phyloP scores from a whole-genome alignment of 2,329 filamentous ascomycete species.

The Ophiostoma pallidulum region DNA sequence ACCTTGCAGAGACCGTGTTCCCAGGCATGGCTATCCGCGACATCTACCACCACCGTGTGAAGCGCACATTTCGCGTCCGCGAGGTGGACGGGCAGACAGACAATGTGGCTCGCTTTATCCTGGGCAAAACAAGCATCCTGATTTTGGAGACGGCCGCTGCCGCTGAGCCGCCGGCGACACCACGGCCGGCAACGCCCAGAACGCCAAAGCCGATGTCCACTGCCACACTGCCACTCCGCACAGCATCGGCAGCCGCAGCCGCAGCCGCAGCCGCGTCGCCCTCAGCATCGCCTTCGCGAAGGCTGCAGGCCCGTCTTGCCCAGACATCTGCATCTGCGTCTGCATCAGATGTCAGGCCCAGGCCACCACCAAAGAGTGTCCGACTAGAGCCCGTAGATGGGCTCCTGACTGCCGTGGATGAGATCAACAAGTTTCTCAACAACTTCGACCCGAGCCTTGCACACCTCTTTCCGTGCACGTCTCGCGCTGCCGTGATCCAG shows the following conservation, averaged over 20 bases:
- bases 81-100: constrained; percentile 44
- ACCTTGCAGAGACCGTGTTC: constrained; percentile 54
- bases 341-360: not conserved
- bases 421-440: constrained; percentile 56
- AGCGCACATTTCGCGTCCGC: constrained; percentile 49
- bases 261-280: constrained; percentile 6
- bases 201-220: not conserved
- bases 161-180: constrained; percentile 14
- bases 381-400: constrained; percentile 54
- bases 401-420: constrained; percentile 51
- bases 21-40: constrained; percentile 63
- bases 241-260: too few species aligned
- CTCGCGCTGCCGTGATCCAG: constrained; percentile 60
- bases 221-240: constrained; percentile 1
- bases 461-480: constrained; percentile 22
- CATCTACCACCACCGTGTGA: constrained; percentile 43
- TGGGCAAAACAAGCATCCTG: constrained; percentile 24
- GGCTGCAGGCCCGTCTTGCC: not conserved
- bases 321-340: not conserved
- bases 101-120: constrained; percentile 35
- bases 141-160: constrained; percentile 26
- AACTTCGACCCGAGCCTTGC: constrained; percentile 18
- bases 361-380: constrained; percentile 25
- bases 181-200: constrained; percentile 8
- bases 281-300: constrained; percentile 3